A percentile compares a stretch with the other conserved stretches of the same genome.
Evolutionary conservation across 2,329 filamentous ascomycete genomes (phyloP).

Genomic region (Penicillium rolfsii): DNA sequence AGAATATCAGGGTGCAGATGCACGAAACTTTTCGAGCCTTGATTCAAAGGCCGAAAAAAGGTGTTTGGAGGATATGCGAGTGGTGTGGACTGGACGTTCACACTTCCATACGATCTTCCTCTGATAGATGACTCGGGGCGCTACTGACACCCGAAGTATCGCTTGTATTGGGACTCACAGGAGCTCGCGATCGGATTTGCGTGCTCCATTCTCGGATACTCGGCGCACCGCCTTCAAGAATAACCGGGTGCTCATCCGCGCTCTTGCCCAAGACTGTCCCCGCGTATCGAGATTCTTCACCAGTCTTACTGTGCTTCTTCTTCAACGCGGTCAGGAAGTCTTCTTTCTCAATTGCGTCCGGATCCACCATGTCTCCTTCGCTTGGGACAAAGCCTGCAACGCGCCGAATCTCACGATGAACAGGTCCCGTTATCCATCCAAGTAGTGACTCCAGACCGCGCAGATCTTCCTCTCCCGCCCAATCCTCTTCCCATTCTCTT

Average conservation of each 20-base stretch:
- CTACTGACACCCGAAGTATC: conserved; percentile 46
- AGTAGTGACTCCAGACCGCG: conserved; percentile 78
- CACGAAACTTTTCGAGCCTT: not conserved
- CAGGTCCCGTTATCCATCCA: conserved; percentile 73
- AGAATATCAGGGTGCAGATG: not conserved
- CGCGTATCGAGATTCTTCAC: conserved; percentile 82
- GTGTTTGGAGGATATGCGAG: not conserved
- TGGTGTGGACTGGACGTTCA: conserved; percentile 22
- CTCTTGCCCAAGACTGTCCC: conserved; percentile 80
- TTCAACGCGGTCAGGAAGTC: conserved; percentile 79
- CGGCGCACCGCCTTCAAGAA: conserved; percentile 76
- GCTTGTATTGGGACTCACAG: conserved; percentile 33
- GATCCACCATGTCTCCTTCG: conserved; percentile 55
- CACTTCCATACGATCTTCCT: conserved; percentile 43
- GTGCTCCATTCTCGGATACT: conserved; percentile 68
- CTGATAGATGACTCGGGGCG: conserved; percentile 45
- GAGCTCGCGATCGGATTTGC: conserved; percentile 40
- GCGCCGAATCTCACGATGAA: conserved; percentile 78
- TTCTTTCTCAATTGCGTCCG: conserved; percentile 60
- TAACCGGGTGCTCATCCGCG: conserved; percentile 70
- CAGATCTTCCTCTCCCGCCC: conserved; percentile 72
- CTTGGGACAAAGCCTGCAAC: conserved; percentile 72
- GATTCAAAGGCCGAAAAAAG: not conserved
- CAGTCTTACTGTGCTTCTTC: conserved; percentile 88
- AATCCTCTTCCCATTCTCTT: conserved; percentile 69